Percentiles rank a stretch among this genome's conserved stretches.
These are phyloP conservation scores for Phaeolepiota aurea DNA, from an alignment of 768 basidiomycete genomes.

Conservation along the genomic window DNA sequence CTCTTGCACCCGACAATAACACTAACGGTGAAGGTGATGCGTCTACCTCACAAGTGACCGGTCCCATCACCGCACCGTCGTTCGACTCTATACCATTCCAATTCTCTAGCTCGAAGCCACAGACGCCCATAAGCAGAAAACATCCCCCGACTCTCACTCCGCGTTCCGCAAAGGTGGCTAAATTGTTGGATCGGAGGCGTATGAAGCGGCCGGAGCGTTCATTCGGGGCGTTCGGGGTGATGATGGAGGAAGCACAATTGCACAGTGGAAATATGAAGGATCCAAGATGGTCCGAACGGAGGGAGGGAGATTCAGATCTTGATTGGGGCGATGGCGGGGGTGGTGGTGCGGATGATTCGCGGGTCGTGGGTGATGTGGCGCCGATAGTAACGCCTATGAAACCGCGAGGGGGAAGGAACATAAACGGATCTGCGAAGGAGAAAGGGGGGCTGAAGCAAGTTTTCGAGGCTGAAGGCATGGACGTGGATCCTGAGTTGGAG, in stretches of 20 bases:
- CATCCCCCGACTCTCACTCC: constrained; percentile 14
- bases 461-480: constrained; percentile 49
- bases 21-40: not conserved
- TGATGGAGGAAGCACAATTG: constrained; percentile 44
- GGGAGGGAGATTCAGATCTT: constrained; percentile 58
- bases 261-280: constrained; percentile 26
- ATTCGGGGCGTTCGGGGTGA: constrained; percentile 47
- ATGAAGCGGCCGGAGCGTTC: constrained; percentile 6
- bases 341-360: constrained; percentile 12
- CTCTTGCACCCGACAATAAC: not conserved
- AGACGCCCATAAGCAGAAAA: constrained; percentile 5
- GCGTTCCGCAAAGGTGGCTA: constrained; percentile 18
- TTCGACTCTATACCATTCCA: constrained; percentile 25
- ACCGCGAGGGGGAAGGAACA: constrained; percentile 6
- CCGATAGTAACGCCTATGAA: constrained; percentile 4
- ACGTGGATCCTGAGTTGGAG: constrained; percentile 51
- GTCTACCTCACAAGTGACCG: not conserved
- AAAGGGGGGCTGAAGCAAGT: constrained; percentile 11
- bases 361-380: constrained; percentile 21
- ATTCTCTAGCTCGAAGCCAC: constrained; percentile 13
- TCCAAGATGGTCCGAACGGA: constrained; percentile 38
- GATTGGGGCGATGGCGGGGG: constrained; percentile 45
- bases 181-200: constrained; percentile 15
- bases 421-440: constrained; percentile 11
- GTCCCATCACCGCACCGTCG: constrained; percentile 2